Base-by-base conservation (phyloP, 2,329 filamentous ascomycete species). In the Neopestalotiopsis sp. region DNA sequence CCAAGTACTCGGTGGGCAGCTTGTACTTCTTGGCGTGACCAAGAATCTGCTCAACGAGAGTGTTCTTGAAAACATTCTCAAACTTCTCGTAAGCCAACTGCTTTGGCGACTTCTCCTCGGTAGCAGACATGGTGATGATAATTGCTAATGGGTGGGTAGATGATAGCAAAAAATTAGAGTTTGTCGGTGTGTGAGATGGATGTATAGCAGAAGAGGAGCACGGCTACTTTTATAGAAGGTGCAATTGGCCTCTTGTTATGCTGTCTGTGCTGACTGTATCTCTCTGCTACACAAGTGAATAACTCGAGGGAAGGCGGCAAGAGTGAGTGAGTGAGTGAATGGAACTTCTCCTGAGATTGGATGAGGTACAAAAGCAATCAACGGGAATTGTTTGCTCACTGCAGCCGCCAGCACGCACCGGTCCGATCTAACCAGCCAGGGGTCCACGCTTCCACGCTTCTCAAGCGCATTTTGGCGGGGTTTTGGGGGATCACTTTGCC, bases 11-110 rank as follows among this genome's bases (percentile, higher is more conserved):
- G 74, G 92, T 82, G 67, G 96, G 95, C 38, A 98, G 86, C 70
- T 95, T 94, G 86, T 97, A 97, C 76, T 89, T 86, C 79, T 90
- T 88, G 74, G 92, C 92, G 84, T 96, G 90, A 72, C 90, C 90
- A 74, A 95, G 87, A 69, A 99, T 85, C 77, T 94, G 94, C 79
- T 93, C 88, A 77, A 95, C 90, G 73, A 99, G 89, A 81, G 91
- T 91, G 68, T 94, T 94, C 67, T 68, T 68, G 85, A 95, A 98
- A 79, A 98, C 89, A 61, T 90, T 86, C 87, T 98, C 94, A 81
- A 99, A 99, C 77, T 97, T 91, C 77, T 92, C 86, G 69, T 95
- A 90, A 63, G 91, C 95, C 65, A 92, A 92, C 74, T 90, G 90
- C 86, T 96, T 83, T 57, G 88, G 87, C 88, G 90, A 90, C 66